Evolutionary conservation across 2,329 filamentous ascomycete genomes (phyloP).

Genomic region (Clonostachys rhizophaga): DNA sequence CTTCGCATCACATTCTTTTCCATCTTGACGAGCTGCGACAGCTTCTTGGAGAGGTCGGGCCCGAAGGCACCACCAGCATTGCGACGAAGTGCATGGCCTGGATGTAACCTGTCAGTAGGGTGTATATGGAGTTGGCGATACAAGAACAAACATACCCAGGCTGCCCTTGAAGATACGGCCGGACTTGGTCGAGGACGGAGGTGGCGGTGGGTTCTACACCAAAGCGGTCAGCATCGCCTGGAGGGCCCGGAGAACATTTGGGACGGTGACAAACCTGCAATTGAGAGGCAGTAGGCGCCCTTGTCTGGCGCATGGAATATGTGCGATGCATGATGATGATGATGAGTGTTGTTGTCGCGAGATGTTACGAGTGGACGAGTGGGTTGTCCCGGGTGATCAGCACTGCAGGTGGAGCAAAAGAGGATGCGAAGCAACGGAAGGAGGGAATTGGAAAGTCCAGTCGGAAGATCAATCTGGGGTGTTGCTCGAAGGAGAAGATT

Average conservation of each 20-base stretch:
- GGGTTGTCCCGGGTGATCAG: too few species aligned
- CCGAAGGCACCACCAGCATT: conserved; percentile 73
- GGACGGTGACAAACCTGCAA: conserved; percentile 41
- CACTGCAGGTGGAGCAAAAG: too few species aligned
- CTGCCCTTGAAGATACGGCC: conserved; percentile 82
- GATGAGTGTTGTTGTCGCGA: conserved; percentile 5
- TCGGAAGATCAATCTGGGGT: too few species aligned
- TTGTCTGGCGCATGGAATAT: conserved; percentile 96
- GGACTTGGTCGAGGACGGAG: conserved; percentile 85
- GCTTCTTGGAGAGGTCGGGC: conserved; percentile 93
- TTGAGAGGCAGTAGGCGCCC: conserved; percentile 88
- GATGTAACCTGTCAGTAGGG: not conserved
- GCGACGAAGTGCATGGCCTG: conserved; percentile 65
- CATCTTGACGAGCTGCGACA: conserved; percentile 98
- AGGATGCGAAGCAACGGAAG: too few species aligned
- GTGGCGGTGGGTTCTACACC: conserved; percentile 82
- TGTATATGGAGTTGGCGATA: not conserved
- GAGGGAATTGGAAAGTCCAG: too few species aligned
- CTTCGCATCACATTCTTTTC: conserved; percentile 99
- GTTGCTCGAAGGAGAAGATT: too few species aligned
- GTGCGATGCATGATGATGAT: conserved; percentile 95
- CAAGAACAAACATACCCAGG: conserved; percentile 58
- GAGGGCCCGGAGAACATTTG: not conserved
- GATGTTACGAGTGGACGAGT: too few species aligned
- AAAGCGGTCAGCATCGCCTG: conserved; percentile 1